phyloP scores from a whole-genome alignment of 1,284 basidiomycete species.

The Earliella scabrosa region DNA sequence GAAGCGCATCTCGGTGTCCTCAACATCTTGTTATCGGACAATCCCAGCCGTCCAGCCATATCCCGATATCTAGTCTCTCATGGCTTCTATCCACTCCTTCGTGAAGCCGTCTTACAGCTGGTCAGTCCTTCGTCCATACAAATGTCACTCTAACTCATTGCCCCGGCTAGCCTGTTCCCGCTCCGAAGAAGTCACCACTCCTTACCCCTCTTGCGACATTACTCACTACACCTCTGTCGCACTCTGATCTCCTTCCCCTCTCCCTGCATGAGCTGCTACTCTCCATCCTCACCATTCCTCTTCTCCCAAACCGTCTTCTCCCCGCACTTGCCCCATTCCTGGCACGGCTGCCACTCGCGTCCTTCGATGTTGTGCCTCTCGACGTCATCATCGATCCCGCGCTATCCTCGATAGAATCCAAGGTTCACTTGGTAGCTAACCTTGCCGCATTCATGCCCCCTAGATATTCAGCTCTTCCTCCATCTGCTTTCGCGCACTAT shows the following conservation, averaged over 20 bases:
- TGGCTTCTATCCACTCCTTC: conserved; percentile 45
- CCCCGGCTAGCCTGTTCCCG: conserved; percentile 43
- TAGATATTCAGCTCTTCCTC: conserved; percentile 51
- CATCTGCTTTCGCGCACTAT: conserved; percentile 54
- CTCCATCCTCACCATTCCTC: conserved; percentile 62
- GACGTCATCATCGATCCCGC: conserved; percentile 28
- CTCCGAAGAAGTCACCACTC: conserved; percentile 38
- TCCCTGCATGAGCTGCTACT: conserved; percentile 42
- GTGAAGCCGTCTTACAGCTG: conserved; percentile 32
- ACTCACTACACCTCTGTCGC: conserved; percentile 43
- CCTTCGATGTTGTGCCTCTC: conserved; percentile 37
- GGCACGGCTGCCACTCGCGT: conserved; percentile 47
- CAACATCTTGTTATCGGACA: conserved; percentile 38
- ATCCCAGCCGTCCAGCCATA: conserved; percentile 35
- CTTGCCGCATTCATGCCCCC: conserved; percentile 63
- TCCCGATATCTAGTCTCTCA: conserved; percentile 46
- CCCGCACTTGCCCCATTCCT: conserved; percentile 53
- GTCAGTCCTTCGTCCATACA: conserved; percentile 25
- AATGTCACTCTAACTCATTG: not conserved
- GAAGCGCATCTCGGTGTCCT: conserved; percentile 46
- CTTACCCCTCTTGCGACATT: conserved; percentile 50
- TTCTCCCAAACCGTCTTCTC: conserved; percentile 72
- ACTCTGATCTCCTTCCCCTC: conserved; percentile 32
- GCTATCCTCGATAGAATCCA: conserved; percentile 35
- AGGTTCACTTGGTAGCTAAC: conserved; percentile 67